Evolutionary conservation across 345 rosid genomes (phyloP).

Genomic region (Salix suchowensis): DNA sequence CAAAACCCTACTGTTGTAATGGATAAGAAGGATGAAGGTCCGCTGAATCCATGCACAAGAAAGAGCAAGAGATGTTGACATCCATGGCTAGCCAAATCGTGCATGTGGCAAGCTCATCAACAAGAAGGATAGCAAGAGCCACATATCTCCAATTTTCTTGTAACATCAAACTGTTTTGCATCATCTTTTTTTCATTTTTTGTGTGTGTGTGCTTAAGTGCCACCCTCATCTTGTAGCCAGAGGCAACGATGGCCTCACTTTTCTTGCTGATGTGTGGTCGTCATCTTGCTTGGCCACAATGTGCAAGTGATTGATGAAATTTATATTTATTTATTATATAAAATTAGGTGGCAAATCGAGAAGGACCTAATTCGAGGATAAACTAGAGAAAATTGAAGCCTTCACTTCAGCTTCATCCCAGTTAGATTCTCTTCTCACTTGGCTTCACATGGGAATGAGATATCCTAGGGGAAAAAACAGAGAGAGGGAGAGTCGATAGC

Average conservation of each 20-base stretch:
- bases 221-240: neutral
- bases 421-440: too few species aligned
- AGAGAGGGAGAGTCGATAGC: neutral
- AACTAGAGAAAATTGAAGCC: neutral
- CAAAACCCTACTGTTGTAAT: neutral
- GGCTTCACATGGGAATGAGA: too few species aligned
- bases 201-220: neutral
- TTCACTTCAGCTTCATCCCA: neutral
- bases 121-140: neutral
- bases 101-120: constrained; percentile 26
- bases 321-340: too few species aligned
- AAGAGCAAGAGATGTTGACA: constrained; percentile 2
- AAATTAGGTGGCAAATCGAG: neutral
- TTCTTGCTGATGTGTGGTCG: neutral
- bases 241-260: neutral
- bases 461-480: neutral
- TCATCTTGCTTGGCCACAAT: neutral
- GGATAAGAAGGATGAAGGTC: neutral
- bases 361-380: neutral
- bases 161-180: neutral
- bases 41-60: neutral
- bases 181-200: neutral
- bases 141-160: neutral
- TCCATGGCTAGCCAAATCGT: neutral
- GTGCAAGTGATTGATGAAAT: neutral